Conservation (phyloP, 1,284 basidiomycete genomes). For the Cutaneotrichosporon sp. region DNA sequence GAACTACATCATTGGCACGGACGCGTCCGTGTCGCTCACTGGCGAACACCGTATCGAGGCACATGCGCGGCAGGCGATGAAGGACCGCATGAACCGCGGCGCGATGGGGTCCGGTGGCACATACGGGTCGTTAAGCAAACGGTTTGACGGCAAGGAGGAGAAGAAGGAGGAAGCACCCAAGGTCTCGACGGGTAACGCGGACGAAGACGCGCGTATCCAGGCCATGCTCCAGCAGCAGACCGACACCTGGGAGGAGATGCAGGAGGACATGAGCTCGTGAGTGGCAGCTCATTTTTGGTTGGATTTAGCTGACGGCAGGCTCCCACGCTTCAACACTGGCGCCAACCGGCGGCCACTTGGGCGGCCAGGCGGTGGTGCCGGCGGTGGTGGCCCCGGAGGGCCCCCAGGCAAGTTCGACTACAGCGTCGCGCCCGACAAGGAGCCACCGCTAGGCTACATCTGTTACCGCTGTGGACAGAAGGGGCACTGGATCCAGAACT, state of each 20-base stretch:
- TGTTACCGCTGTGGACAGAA: conserved; percentile 98
- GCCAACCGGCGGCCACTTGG: conserved; percentile 25
- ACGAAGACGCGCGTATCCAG: conserved; percentile 51
- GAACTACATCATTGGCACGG: conserved; percentile 71
- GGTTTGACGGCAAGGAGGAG: conserved; percentile 84
- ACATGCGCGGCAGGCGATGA: conserved; percentile 47
- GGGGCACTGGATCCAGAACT: conserved; percentile 99
- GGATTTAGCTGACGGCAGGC: conserved; percentile 16
- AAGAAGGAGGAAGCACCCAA: conserved; percentile 25
- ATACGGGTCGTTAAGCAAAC: conserved; percentile 68
- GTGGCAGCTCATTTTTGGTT: conserved; percentile 12
- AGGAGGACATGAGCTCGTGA: conserved; percentile 51
- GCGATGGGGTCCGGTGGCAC: conserved; percentile 34
- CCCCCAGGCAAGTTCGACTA: conserved; percentile 40
- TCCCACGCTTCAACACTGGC: conserved; percentile 19
- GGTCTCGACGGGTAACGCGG: conserved; percentile 48
- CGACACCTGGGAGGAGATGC: conserved; percentile 52
- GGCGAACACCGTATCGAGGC: conserved; percentile 52
- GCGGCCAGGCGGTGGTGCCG: conserved; percentile 55
- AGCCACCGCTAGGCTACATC: conserved; percentile 85
- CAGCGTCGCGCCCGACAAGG: conserved; percentile 56
- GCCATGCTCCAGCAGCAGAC: conserved; percentile 51
- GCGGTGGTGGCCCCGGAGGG: conserved; percentile 42
- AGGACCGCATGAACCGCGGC: conserved; percentile 41
- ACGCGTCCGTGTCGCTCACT: conserved; percentile 42